A percentile compares a stretch with the other conserved stretches of the same genome.
These are phyloP conservation scores for Mucor plumbeus DNA, from an alignment of 371 early-diverging fungal species.

Conservation along the genomic window DNA sequence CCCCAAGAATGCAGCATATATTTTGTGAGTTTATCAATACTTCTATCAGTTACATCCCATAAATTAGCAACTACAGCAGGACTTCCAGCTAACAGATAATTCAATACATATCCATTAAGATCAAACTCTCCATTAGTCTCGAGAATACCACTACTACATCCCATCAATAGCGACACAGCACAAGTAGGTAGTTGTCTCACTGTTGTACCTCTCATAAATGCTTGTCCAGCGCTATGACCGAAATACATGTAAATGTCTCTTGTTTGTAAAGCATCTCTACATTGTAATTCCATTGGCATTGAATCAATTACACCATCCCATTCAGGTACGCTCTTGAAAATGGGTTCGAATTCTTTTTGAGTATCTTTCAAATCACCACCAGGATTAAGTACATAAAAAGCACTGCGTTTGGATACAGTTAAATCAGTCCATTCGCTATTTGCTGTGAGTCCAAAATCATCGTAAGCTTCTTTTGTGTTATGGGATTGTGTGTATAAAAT, in stretches of 20 bases:
- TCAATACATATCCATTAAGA: conserved; percentile 77
- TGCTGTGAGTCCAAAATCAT: conserved; percentile 9
- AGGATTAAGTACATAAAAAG: conserved; percentile 90
- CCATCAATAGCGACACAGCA: conserved; percentile 84
- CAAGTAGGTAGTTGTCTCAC: conserved; percentile 70
- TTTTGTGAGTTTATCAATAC: conserved; percentile 91
- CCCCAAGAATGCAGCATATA: conserved; percentile 78
- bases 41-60: conserved; percentile 99
- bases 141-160: conserved; percentile 89
- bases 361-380: conserved; percentile 84
- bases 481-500: conserved; percentile 46
- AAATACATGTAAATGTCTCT: conserved; percentile 90
- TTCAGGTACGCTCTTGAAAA: conserved; percentile 48
- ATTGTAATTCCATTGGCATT: conserved; percentile 73
- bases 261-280: conserved; percentile 57
- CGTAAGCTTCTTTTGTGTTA: conserved; percentile 13
- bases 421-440: conserved; percentile 42
- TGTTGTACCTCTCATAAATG: conserved; percentile 74
- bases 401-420: conserved; percentile 53
- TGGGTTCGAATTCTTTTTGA: conserved; percentile 71
- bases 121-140: conserved; percentile 84
- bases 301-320: conserved; percentile 80
- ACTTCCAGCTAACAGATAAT: conserved; percentile 86
- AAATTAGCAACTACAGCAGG: conserved; percentile 93
- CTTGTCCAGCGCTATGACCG: conserved; percentile 97